These are phyloP conservation scores for Cryptococcus sp. DNA, from an alignment of 1,284 basidiomycete species.

Conservation along the genomic window DNA sequence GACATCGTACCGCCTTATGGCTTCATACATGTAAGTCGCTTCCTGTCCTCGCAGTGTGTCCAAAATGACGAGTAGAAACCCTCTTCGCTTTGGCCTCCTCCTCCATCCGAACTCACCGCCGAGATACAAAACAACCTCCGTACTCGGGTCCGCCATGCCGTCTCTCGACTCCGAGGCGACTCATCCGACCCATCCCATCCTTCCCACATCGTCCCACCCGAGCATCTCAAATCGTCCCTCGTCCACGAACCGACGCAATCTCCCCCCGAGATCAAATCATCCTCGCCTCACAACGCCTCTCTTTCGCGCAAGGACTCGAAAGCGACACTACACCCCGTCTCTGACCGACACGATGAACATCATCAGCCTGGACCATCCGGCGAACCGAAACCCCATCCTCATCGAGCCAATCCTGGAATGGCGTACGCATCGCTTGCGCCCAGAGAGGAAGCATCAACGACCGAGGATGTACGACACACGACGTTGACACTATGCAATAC, in stretches of 20 bases:
- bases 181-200: background rate
- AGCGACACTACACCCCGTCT: slow-evolving; percentile 17
- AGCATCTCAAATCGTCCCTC: background rate
- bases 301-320: background rate
- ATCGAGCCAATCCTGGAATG: slow-evolving; percentile 34
- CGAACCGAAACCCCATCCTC: slow-evolving; percentile 15
- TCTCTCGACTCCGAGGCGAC: slow-evolving; percentile 41
- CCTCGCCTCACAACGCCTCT: slow-evolving; percentile 11
- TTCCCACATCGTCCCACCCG: background rate
- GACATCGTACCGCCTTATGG: slow-evolving; percentile 60
- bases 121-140: slow-evolving; percentile 61
- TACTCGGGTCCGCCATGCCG: slow-evolving; percentile 57
- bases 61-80: slow-evolving; percentile 61
- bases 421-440: slow-evolving; percentile 15
- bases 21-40: slow-evolving; percentile 46
- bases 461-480: slow-evolving; percentile 8
- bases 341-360: slow-evolving; percentile 8
- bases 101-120: slow-evolving; percentile 63
- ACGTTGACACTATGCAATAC: slow-evolving; percentile 31
- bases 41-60: slow-evolving; percentile 31
- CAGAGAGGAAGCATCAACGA: background rate
- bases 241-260: background rate
- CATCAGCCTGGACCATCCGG: slow-evolving; percentile 25
- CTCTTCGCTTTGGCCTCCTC: slow-evolving; percentile 85
- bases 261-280: background rate